phyloP scores from a whole-genome alignment of 2,329 filamentous ascomycete species.

The Zasmidium angulare region DNA sequence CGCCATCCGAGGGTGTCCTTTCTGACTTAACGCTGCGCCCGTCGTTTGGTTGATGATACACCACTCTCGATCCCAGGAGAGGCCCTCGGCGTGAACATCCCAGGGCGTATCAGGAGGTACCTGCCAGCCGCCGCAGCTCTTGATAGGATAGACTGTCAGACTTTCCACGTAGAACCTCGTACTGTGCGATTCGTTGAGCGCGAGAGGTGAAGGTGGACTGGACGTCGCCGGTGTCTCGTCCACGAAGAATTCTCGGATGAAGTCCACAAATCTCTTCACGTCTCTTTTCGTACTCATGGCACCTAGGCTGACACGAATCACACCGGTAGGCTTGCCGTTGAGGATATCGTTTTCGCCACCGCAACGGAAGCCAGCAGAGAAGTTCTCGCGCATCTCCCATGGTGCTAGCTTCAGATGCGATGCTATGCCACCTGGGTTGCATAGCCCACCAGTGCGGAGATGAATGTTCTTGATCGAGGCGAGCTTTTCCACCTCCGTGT shows the following conservation, averaged over 20 bases:
- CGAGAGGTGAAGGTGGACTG: conserved; percentile 9
- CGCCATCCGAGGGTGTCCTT: conserved; percentile 83
- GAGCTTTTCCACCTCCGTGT: conserved; percentile 83
- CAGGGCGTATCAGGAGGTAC: conserved; percentile 66
- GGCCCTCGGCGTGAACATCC: conserved; percentile 77
- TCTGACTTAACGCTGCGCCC: conserved; percentile 81
- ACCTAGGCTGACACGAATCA: conserved; percentile 81
- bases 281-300: conserved; percentile 83
- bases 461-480: conserved; percentile 77
- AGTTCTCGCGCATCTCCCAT: conserved; percentile 82
- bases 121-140: conserved; percentile 81
- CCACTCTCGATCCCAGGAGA: conserved; percentile 96
- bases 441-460: conserved; percentile 82
- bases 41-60: conserved; percentile 87
- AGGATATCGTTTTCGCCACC: conserved; percentile 80
- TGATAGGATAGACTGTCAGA: conserved; percentile 78
- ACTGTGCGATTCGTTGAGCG: neutral
- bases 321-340: conserved; percentile 80
- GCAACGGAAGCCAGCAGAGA: conserved; percentile 80
- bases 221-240: conserved; percentile 14
- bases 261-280: conserved; percentile 64
- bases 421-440: conserved; percentile 86
- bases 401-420: conserved; percentile 69
- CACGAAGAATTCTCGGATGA: conserved; percentile 35
- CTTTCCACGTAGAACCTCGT: conserved; percentile 45